Evolutionary conservation across 2,329 filamentous ascomycete genomes (phyloP), one percentile per base, ranked within the genome.

Genomic region (Pestalotiopsis sp.): DNA sequence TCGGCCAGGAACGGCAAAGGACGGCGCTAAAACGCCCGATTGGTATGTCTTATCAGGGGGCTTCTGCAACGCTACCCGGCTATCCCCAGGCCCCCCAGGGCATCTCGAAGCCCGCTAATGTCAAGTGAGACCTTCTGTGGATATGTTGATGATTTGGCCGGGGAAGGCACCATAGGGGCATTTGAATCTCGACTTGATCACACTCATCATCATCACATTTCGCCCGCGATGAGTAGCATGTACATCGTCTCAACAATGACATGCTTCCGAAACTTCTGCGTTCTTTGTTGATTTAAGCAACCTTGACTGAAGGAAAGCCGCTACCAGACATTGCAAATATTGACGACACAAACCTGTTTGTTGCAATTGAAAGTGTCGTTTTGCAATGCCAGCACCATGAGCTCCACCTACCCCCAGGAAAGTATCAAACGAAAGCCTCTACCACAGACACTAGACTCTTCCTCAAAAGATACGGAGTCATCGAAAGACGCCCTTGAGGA

Each of bases 401-500:
- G 20, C 31, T 17, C 56, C 31, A 25, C 12, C 7, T 38, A 23
- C 4, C 11, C 23, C 20, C 9, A n/a, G 45, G 45, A 67, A 23
- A 39, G 39, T 23, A 25, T 67, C 39, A 67, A 36, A 17, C 38
- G 59, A 4, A 61, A 67, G 25, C 56, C 67, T 57, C 60, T 36
- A 2, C 67, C 38, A 20, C 60, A 38, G 27, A 14, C 14, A 13
- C 31, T 17, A n/a, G 36, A 41, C 4, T 38, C 59, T 23, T 23
- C 59, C 38, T 17, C 67, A n/a, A 12, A 39, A 17, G 67, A 65
- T 23, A 17, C 38, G 11, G n/a, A 52, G 45, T 23, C 45, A 9
- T n/a, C 45, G 12, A 57, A 61, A 20, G 67, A 68, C 59, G 65
- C 65, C 17, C 36, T 65, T n/a, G 67, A 68, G 39, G 67, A 68